Evolutionary conservation across 306 rosid species (phyloP).

Genomic region (Lithocarpus polystachyus): DNA sequence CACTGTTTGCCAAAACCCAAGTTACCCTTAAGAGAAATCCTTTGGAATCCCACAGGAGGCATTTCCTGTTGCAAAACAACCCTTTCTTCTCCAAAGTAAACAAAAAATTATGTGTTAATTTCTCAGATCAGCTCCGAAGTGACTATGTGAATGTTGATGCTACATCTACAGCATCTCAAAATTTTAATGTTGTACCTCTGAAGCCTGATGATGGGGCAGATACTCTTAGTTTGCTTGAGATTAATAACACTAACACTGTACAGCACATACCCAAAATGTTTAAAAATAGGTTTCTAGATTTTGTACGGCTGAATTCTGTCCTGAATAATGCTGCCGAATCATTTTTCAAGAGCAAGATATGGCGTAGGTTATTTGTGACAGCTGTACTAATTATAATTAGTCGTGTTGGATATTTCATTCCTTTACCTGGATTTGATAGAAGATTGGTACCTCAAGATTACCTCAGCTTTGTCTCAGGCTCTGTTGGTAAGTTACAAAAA

Average conservation of each 20-base stretch:
- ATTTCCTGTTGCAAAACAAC: conserved; percentile 31
- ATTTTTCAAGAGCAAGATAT: conserved; percentile 89
- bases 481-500: conserved; percentile 59
- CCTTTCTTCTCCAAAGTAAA: conserved; percentile 27
- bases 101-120: conserved; percentile 27
- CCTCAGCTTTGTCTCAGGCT: conserved; percentile 86
- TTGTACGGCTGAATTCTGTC: conserved; percentile 72
- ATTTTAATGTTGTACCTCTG: conserved; percentile 30
- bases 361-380: conserved; percentile 84
- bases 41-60: conserved; percentile 19
- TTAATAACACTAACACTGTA: background rate
- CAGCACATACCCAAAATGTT: conserved; percentile 37
- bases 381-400: conserved; percentile 77
- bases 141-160: conserved; percentile 43
- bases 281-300: conserved; percentile 66
- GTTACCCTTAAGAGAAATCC: conserved; percentile 18
- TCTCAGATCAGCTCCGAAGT: conserved; percentile 41
- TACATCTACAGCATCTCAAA: conserved; percentile 29
- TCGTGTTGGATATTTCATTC: conserved; percentile 92
- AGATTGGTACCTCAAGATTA: conserved; percentile 93
- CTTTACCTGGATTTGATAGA: conserved; percentile 95
- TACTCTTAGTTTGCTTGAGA: conserved; percentile 16
- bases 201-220: conserved; percentile 21
- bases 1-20: conserved; percentile 21
- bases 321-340: conserved; percentile 80